Evolutionary conservation across 805 yeast species (phyloP).

Genomic region (Jamesozyma spencerorum): DNA sequence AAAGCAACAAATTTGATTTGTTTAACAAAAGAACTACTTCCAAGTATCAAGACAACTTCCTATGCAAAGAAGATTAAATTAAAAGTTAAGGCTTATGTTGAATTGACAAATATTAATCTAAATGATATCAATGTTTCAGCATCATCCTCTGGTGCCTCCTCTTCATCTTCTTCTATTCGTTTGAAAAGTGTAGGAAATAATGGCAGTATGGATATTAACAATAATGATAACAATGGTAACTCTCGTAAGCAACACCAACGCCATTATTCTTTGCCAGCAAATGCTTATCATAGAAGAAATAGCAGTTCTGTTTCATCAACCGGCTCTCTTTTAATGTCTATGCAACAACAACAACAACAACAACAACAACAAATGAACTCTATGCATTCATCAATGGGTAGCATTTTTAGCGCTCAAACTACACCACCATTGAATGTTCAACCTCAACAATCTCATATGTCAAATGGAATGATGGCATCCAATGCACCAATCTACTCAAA

Average conservation of each 20-base stretch:
- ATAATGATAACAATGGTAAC: slow-evolving; percentile 6
- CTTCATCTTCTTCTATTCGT: neutral
- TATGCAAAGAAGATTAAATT: slow-evolving; percentile 35
- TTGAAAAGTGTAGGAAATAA: neutral
- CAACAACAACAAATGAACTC: slow-evolving; percentile 6
- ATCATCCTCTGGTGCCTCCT: neutral
- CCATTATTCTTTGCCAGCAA: slow-evolving; percentile 28
- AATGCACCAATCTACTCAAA: neutral
- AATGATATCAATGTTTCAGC: neutral
- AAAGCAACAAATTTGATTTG: slow-evolving; percentile 13
- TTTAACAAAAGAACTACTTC: slow-evolving; percentile 15
- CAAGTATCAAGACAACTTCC: slow-evolving; percentile 16
- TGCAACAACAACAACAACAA: slow-evolving; percentile 9
- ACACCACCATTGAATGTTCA: slow-evolving; percentile 11
- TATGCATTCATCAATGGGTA: slow-evolving; percentile 6
- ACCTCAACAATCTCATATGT: slow-evolving; percentile 3
- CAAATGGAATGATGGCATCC: neutral
- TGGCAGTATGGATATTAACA: slow-evolving; percentile 7
- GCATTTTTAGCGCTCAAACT: slow-evolving; percentile 7
- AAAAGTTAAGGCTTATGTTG: slow-evolving; percentile 26
- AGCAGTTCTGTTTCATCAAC: slow-evolving; percentile 19
- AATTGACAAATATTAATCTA: slow-evolving; percentile 17
- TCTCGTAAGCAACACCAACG: slow-evolving; percentile 25
- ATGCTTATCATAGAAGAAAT: slow-evolving; percentile 25
- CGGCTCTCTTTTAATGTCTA: slow-evolving; percentile 2